These are phyloP conservation scores for Alternaria conjuncta DNA, from an alignment of 2,329 filamentous ascomycete species.

Conservation along the genomic window DNA sequence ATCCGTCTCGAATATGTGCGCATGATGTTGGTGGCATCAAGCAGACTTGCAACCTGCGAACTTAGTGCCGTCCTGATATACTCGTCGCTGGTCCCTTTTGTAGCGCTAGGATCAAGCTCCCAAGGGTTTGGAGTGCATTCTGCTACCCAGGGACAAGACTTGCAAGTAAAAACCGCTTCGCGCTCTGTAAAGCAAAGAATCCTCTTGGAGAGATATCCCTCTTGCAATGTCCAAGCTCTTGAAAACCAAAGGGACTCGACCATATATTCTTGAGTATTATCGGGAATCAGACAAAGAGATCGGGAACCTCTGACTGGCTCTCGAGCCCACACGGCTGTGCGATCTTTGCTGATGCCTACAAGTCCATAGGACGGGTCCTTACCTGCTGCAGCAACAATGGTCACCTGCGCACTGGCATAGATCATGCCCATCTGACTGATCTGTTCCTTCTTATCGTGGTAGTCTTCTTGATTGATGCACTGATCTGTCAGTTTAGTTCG, in stretches of 20 bases:
- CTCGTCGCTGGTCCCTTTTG: no score
- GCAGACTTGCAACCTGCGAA: no score
- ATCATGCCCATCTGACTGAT: neutral
- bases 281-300: rapidly evolving
- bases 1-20: rapidly evolving
- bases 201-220: neutral
- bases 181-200: neutral
- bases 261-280: neutral
- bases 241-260: neutral
- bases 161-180: neutral
- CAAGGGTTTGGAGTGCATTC: no score
- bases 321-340: rapidly evolving
- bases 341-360: neutral
- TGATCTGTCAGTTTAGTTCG: neutral
- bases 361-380: neutral
- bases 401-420: neutral
- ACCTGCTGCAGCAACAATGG: neutral
- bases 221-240: neutral
- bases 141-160: neutral
- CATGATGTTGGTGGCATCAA: neutral
- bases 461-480: neutral
- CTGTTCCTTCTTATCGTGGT: neutral
- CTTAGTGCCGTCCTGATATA: neutral
- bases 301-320: neutral
- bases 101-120: no score